phyloP scores from a whole-genome alignment of 345 rosid genomes.

The Eucalyptus pauciflora region DNA sequence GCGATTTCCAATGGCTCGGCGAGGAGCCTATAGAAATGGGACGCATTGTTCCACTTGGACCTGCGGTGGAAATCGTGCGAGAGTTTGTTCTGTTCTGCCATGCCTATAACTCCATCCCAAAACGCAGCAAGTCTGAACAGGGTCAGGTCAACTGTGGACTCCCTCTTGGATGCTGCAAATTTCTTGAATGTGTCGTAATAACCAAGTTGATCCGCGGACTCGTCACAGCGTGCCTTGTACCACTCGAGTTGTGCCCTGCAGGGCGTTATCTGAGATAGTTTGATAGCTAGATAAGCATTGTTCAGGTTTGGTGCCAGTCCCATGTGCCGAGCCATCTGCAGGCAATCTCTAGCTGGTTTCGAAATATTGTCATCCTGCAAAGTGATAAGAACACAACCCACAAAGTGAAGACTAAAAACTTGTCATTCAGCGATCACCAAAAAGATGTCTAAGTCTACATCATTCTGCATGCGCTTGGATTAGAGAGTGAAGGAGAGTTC shows the following conservation, averaged over 20 bases:
- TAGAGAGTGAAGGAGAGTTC: not conserved
- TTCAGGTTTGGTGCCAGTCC: not conserved
- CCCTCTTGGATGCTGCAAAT: not conserved
- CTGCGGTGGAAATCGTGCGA: slow-evolving; percentile 53
- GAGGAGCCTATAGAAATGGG: slow-evolving; percentile 61
- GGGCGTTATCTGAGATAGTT: not conserved
- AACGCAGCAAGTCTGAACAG: not conserved
- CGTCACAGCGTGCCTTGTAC: not conserved
- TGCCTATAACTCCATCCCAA: not conserved
- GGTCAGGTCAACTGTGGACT: fast-evolving
- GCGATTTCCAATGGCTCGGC: slow-evolving; percentile 89
- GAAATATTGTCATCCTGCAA: not conserved
- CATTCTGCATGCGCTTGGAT: too few species aligned
- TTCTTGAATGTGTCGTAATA: not conserved
- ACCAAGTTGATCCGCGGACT: not conserved
- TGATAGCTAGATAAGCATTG: not conserved
- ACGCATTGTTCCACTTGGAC: slow-evolving; percentile 50
- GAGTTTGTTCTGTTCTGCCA: slow-evolving; percentile 24
- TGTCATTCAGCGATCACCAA: not conserved
- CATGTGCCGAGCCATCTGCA: not conserved
- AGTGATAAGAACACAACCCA: not conserved
- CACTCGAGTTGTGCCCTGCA: not conserved
- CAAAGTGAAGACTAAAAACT: not conserved
- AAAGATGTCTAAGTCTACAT: not conserved
- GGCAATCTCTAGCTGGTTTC: not conserved